Evolutionary conservation across 495 filamentous ascomycete species (phyloP), one percentile per base, ranked within the genome.

Genomic region (Monascus purpureus): DNA sequence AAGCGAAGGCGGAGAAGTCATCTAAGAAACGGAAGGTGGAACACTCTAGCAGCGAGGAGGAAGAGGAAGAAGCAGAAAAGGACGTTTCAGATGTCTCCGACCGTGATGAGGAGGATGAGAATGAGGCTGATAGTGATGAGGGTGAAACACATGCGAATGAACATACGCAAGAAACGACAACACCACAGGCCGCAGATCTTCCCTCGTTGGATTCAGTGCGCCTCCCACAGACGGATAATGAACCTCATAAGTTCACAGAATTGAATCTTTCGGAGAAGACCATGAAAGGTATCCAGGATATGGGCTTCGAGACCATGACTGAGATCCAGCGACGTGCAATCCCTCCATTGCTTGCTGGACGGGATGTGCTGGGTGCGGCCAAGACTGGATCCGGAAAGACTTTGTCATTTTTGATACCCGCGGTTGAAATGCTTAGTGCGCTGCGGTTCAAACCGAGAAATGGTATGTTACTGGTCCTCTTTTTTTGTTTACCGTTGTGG

Each of bases 291-390:
- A 88, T 97, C 37, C 64, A 75, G 31, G 83, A 78, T 13, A 93
- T 97, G 86, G 77, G 77, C 4, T 95, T 95, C 52, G 75, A 81
- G 46, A 83, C 70, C 12, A 93, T 97, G 90, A 96, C 90, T 1
- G 85, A 93, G 52, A 94, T 97, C 38, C 90, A 97, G 51, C 72
- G 76, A 36, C 68, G 81, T 39, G 82, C 77, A 4, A 93, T 95
- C 25, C 88, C 90, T 2, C 84, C 87, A 4, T 58, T 90, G 13
- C 65, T 95, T 38, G 83, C 86, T 24, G 90, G 90, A 17, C 75
- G 79, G 49, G 90, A 97, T 61, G 85, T 97, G 17, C 72, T 97
- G 17, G 90, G 92, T 41, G 90, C 90, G 17, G 90, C 90, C 23
- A 96, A 97, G 65, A 97, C 90, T 0, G 90, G 90, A 40, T 28